Evolutionary conservation across 1,284 basidiomycete species (phyloP), one percentile per base, ranked within the genome.

Genomic region (Mycosarcoma mackinlayi): DNA sequence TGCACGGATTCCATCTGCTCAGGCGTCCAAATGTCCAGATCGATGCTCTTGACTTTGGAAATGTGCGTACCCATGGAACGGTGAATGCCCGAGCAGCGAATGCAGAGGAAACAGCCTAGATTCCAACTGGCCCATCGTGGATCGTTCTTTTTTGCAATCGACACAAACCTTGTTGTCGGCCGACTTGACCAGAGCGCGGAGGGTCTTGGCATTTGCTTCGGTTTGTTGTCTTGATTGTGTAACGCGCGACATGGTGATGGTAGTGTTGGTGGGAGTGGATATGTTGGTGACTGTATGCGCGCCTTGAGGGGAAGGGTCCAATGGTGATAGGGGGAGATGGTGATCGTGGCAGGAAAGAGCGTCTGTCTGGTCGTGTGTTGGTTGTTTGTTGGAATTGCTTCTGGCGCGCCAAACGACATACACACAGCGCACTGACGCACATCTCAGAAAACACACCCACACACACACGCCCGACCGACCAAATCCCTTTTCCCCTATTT

Each of bases 81-180:
- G 68, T 87, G 86, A 1, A 86, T 56, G 0, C 86, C 86, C 23
- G 83, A 84, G 65, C 86, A 87, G 14, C 84, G 77, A 39, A 86
- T 86, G 75, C 86, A 87, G 42, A 86, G 75, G 58, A 86, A 86
- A 16, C 55, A 56, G 34, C 85, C 84, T 57, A 86, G 57, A 19
- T 67, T 76, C 78, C 79, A 83, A 3, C 81, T 82, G 6, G 83
- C 81, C 83, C 83, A 84, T 8, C 74, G 84, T 2, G 86, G 85
- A 16, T 80, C 76, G 14, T 74, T 69, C n/a, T 13, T 77, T 80
- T 2, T 80, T 79, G 66, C 86, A 86, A 73, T 86, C 86, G 7
- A 85, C 85, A 54, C 86, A 86, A 18, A 90, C 84, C 85, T 95
- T 98, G 86, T 98, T 98, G 73, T 95, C 93, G 19, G 92, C 90